Base-by-base conservation (phyloP, 306 rosid species). In the Casuarina cunninghamiana region DNA sequence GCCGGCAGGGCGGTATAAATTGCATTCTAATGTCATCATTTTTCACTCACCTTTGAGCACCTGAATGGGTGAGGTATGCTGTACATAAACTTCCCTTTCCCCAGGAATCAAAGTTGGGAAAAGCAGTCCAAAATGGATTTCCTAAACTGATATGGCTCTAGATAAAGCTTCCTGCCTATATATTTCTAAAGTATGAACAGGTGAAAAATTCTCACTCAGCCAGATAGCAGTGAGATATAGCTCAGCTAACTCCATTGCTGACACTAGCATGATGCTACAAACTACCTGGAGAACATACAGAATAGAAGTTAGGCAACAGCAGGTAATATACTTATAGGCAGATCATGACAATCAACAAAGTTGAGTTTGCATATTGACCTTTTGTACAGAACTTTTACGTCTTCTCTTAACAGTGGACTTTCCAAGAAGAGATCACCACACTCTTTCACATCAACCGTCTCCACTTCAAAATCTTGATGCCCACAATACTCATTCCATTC, bases 401-500 rank as follows among this genome's bases (percentile, higher is more conserved):
- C 93, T 80, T 86, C 92, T 41, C 86, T 76, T 46, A 95, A 71
- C 57, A 44, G 26, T 2, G 86, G 82, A 79, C 89, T 86, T 68
- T 89, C 96, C 32, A 95, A 82, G 83, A 95, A 95, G 39, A 26
- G 12, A 86, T 95, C 98, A 26, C 82, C 93, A 44, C 97, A 89
- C 6, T 88, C 88, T 50, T 87, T 83, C 26, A 85, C 88, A 19
- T 72, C 83, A 38, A 91, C 88, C 2, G 89, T 85, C 75, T 83
- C 84, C 42, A 89, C 87, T 71, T 83, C 84, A 66, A 91, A 88
- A 72, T 91, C 85, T 0, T 70, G 79, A 55, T 85, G 86, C 49
- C 97, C 97, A 35, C 91, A 91, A 44, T 86, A 86, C 73, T 95
- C 91, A 0, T 92, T 92, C 98, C 97, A 95, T 76, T 95, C 98